These are phyloP conservation scores for Boeremia exigua DNA, from an alignment of 2,329 filamentous ascomycete species.

Conservation along the genomic window DNA sequence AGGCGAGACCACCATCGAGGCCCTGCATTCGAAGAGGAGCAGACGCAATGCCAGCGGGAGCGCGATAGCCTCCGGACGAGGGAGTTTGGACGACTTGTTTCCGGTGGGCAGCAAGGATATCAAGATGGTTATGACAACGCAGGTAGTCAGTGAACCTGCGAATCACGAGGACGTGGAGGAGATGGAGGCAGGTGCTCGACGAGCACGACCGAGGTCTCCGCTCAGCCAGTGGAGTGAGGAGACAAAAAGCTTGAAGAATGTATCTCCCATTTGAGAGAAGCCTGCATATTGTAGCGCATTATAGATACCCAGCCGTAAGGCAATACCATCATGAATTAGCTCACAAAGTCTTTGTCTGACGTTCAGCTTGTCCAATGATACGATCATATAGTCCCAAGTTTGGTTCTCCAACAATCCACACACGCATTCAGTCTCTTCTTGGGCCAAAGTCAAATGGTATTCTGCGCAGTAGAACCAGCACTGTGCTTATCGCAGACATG, in stretches of 20 bases:
- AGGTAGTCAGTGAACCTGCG: slow-evolving; percentile 42
- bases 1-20: slow-evolving; percentile 54
- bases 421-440: too few relatives aligned
- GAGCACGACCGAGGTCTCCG: slow-evolving; percentile 34
- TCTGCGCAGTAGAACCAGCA: too few relatives aligned
- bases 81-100: slow-evolving; percentile 35
- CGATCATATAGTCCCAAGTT: background rate
- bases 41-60: slow-evolving; percentile 25
- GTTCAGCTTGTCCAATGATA: background rate
- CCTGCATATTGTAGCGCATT: background rate
- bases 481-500: too few relatives aligned
- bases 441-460: too few relatives aligned
- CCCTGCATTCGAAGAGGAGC: slow-evolving; percentile 13
- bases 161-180: slow-evolving; percentile 42
- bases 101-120: slow-evolving; percentile 35
- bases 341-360: background rate
- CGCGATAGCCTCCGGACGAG: slow-evolving; percentile 21
- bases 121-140: slow-evolving; percentile 45
- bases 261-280: slow-evolving; percentile 5
- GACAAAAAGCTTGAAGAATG: slow-evolving; percentile 25
- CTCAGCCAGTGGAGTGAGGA: slow-evolving; percentile 45
- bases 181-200: slow-evolving; percentile 36
- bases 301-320: slow-evolving; percentile 11
- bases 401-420: too few relatives aligned
- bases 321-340: background rate